Base-by-base conservation (phyloP, 2,329 filamentous ascomycete genomes). In the Pseudogymnoascus sp. region DNA sequence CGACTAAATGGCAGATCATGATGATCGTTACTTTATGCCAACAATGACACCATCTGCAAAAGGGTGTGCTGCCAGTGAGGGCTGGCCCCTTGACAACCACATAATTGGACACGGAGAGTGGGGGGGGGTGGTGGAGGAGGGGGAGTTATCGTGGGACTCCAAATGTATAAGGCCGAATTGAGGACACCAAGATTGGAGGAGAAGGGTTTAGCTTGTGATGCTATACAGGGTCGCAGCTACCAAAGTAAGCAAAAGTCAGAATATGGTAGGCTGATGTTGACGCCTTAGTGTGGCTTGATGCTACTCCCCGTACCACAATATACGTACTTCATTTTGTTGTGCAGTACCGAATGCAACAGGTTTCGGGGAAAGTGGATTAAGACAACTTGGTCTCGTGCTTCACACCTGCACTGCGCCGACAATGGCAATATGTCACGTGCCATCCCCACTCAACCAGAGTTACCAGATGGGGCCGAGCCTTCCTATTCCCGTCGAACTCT, bases 1-100 rank as follows among this genome's bases (percentile, higher is more conserved):
- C 18, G 25, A 31, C 46, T 14, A n/a, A 34, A 16, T 34, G 46
- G 25, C 21, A 31, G 46, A 56, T 56, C 46, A 56, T 34, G 18
- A 56, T 56, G 46, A 56, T 56, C 46, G 46, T 56, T 56, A 56
- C 10, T 34, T 56, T 34, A 56, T 56, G 46, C 25, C 25, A 34
- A 5, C 46, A 18, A 56, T 56, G 46, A 56, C 46, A 56, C 46
- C 46, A 56, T 56, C 25, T 1, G n/a, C 25, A 16, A 56, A 56
- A 56, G 46, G 46, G 46, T 53, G 46, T 53, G 46, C 14, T 53
- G 46, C 46, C 46, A 53, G 23, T 16, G 25, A 53, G n/a, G 46
- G 46, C 25, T 31, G 46, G 25, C n/a, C 46, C 46, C 46, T 53
- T 53, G 46, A 53, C 14, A 7, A 18, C 18, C 23, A 53, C 46